Evolutionary conservation across 352 stramenopile species (phyloP), one percentile per base, ranked within the genome.

Genomic region (Pythium insidiosum): DNA sequence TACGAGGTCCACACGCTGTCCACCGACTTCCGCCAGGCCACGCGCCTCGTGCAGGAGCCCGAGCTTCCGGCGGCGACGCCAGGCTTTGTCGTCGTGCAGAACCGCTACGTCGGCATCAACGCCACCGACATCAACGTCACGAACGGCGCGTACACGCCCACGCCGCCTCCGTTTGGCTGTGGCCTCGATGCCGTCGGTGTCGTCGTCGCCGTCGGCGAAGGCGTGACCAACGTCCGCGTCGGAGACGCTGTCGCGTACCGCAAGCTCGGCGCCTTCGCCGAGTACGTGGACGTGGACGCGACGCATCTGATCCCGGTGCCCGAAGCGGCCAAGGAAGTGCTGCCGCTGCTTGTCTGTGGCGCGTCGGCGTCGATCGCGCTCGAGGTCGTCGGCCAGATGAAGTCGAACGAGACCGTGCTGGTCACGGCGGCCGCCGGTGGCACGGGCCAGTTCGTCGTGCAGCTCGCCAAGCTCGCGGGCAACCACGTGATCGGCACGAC

Each of bases 41-140:
- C 58, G 24, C 38, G 38, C 34, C 55, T 68, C 30, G 54, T 68
- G 25, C 35, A 53, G 5, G 44, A 45, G 13, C 24, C 62, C 9
- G 40, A 51, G 19, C 43, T 58, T 2, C 40, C 28, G 4, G 34
- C 36, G 3, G 21, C 47, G 4, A 57, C n/a, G 16, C 22, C 46
- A 4, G 47, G 44, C 35, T 36, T 43, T 12, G 46, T 64, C 19
- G 36, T 68, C 9, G 44, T 63, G 26, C 46, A 59, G 50, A 60
- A 57, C 51, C 33, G 53, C 43, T 65, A 58, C 41, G 50, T 60
- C 18, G 63, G 55, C 25, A 58, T 73, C 47, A 68, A 66, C 42
- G 58, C 63, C 6, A 58, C 51, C n/a, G 63, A 73, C 30, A 49
- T 66, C 31, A 63, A 64, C 49, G 47, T 58, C 31, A 61, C 49